These are phyloP conservation scores for Pyrenophora tritici-repentis DNA, from an alignment of 2,329 filamentous ascomycete genomes.

Conservation along the genomic window DNA sequence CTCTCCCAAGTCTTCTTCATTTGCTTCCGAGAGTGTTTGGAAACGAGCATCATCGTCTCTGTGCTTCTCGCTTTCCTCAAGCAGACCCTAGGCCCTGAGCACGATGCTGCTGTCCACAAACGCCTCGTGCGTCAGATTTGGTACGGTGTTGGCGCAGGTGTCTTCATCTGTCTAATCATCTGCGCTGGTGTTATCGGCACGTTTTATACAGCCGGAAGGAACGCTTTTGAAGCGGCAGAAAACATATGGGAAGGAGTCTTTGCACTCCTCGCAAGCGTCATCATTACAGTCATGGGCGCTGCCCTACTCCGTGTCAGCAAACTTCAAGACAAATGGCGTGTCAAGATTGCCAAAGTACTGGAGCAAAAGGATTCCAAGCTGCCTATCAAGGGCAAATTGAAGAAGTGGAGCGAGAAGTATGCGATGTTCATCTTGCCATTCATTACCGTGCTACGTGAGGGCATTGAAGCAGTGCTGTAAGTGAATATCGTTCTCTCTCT, in stretches of 20 bases:
- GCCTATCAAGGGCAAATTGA: slow-evolving; percentile 56
- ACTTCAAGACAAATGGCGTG: slow-evolving; percentile 84
- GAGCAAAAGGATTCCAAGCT: slow-evolving; percentile 57
- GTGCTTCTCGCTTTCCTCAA: slow-evolving; percentile 86
- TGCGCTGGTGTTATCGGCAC: slow-evolving; percentile 70
- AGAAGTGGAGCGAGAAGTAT: slow-evolving; percentile 74
- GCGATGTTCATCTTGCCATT: slow-evolving; percentile 87
- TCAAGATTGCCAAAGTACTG: slow-evolving; percentile 75
- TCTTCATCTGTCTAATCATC: slow-evolving; percentile 68
- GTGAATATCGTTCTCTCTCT: neutral
- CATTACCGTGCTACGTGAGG: slow-evolving; percentile 84
- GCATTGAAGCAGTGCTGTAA: slow-evolving; percentile 77
- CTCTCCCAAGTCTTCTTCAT: slow-evolving; percentile 74
- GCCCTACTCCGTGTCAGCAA: slow-evolving; percentile 81
- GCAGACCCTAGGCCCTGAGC: slow-evolving; percentile 71
- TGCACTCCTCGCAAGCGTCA: slow-evolving; percentile 72
- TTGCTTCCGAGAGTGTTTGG: slow-evolving; percentile 82
- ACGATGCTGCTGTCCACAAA: slow-evolving; percentile 68
- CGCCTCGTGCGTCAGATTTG: slow-evolving; percentile 70
- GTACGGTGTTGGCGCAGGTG: slow-evolving; percentile 66
- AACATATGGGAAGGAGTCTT: slow-evolving; percentile 83
- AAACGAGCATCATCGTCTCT: slow-evolving; percentile 83
- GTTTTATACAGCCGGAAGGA: slow-evolving; percentile 69
- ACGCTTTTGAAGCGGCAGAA: slow-evolving; percentile 71
- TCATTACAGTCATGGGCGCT: slow-evolving; percentile 81